phyloP scores from a whole-genome alignment of 108 stramenopile species.

The Mayamaea pseudoterrestris region DNA sequence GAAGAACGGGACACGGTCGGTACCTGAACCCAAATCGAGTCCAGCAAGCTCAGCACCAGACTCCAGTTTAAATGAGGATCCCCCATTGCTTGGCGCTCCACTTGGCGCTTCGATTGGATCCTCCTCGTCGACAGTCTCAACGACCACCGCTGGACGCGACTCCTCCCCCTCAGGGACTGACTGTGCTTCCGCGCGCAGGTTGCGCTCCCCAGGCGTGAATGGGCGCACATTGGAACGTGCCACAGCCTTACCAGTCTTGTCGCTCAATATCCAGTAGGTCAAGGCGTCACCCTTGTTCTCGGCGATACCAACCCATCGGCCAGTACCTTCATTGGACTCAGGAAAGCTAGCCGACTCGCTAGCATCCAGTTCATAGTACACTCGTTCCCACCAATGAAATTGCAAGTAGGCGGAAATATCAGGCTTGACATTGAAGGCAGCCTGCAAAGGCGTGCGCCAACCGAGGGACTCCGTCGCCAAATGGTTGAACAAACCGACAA shows the following conservation, averaged over 20 bases:
- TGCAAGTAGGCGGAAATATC: conserved; percentile 11
- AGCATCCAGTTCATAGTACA: conserved; percentile 1
- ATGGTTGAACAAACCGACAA: conserved; percentile 10
- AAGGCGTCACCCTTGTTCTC: conserved; percentile 17
- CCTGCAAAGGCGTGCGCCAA: conserved; percentile 7
- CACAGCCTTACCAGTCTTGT: conserved; percentile 2
- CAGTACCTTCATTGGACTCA: conserved; percentile 5
- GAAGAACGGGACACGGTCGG: neutral
- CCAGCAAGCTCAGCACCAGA: too few species aligned
- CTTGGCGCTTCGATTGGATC: too few species aligned
- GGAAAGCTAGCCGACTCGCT: neutral
- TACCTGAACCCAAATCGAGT: conserved; percentile 1
- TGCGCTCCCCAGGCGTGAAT: neutral
- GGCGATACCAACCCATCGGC: conserved; percentile 14
- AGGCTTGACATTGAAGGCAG: conserved; percentile 3
- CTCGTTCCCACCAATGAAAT: conserved; percentile 13
- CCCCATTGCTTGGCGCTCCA: too few species aligned
- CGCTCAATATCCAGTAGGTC: conserved; percentile 8
- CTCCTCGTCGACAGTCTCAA: too few species aligned
- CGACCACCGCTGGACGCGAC: too few species aligned
- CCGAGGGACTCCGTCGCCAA: conserved; percentile 1
- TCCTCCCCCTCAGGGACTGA: too few species aligned
- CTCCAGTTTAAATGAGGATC: too few species aligned
- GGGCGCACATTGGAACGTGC: conserved; percentile 8
- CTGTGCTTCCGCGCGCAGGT: conserved; percentile 2